phyloP scores from a whole-genome alignment of 2,329 filamentous ascomycete genomes.

The Aspergillus pseudoviridinutans region DNA sequence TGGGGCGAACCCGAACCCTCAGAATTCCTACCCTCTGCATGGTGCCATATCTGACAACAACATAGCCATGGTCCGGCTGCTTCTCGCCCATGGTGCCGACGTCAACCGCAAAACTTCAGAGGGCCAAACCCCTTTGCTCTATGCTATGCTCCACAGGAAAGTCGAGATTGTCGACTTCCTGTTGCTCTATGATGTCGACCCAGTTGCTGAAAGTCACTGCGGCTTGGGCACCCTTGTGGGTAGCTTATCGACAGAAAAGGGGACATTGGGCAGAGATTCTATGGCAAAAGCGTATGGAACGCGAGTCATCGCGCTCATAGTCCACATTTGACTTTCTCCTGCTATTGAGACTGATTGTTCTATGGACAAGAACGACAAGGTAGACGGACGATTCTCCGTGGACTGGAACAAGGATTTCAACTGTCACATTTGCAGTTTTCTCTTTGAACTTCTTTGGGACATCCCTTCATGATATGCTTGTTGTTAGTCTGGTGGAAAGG shows the following conservation, averaged over 20 bases:
- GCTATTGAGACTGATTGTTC: not conserved
- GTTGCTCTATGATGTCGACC: not conserved
- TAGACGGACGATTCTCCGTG: too few species aligned
- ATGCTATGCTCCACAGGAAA: not conserved
- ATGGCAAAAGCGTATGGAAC: not conserved
- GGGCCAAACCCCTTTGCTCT: not conserved
- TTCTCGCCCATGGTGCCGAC: not conserved
- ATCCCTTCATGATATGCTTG: not conserved
- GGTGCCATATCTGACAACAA: accelerated
- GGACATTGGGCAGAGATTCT: too few species aligned
- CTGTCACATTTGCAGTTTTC: not conserved
- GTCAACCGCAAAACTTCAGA: not conserved
- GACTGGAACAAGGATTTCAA: not conserved
- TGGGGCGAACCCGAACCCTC: too few species aligned
- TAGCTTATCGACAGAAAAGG: too few species aligned
- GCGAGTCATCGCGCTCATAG: not conserved
- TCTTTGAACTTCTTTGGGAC: not conserved
- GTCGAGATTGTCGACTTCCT: not conserved
- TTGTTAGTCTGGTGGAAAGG: not conserved
- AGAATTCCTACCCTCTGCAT: not conserved
- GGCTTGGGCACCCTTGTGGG: too few species aligned
- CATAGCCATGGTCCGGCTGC: too few species aligned
- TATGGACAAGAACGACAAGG: too few species aligned
- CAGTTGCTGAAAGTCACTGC: not conserved
- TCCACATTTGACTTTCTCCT: not conserved